Evolutionary conservation across 768 basidiomycete species (phyloP), one percentile per base, ranked within the genome.

Genomic region (Lyophyllum atratum): DNA sequence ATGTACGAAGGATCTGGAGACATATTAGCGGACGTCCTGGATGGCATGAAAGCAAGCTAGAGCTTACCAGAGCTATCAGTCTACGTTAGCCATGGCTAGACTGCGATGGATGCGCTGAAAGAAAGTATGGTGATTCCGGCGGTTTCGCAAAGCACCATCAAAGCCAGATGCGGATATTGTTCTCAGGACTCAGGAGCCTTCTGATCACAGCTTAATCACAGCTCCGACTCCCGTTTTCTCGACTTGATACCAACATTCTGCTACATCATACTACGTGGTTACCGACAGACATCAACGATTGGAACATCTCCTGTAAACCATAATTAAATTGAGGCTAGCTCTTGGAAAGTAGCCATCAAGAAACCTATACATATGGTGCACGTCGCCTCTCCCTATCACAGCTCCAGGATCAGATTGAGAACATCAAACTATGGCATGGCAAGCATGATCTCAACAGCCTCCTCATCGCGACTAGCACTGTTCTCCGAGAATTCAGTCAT

Each of bases 1-100:
- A 97, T 85, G 74, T 93, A 98, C 51, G 76, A 79, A 2, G 92
- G 90, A 52, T 85, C 83, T 81, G 64, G n/a, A 48, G 31, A 37
- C 29, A 34, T 43, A 58, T 66, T 54, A 47, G 14, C 49, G 52
- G 46, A 33, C 21, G 55, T 28, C 25, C 28, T 40, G 26, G 39
- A 29, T 29, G n/a, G 21, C 46, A 37, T 43, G 37, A 55, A 55
- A 55, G 54, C 15, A n/a, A 49, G 42, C 47, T 40, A 39, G 46
- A 56, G 48, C 76, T 75, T 69, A 79, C 81, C 75, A 62, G 71
- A 69, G 56, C 65, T 70, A 56, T 77, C 74, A 56, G 70, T n/a
- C 61, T 66, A 76, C 61, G 63, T 69, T 74, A 63, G 77, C 66
- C 83, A 86, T 85, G 33, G 59, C n/a, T 37, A 34, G 22, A 29